Conservation (phyloP, 2,329 filamentous ascomycete species). For the Ceratocystis cacaofunesta region DNA sequence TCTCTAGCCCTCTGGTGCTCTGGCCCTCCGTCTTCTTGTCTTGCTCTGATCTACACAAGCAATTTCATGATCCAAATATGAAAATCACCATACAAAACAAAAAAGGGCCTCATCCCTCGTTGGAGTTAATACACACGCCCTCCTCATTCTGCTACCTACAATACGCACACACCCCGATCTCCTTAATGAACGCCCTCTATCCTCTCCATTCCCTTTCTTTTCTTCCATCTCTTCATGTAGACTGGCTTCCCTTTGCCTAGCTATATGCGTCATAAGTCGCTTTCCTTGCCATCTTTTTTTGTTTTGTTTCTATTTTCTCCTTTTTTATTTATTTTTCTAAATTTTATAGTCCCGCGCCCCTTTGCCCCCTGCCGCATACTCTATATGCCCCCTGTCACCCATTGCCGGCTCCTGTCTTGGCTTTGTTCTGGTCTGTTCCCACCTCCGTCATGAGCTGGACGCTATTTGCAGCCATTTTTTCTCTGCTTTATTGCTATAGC, state of each 20-base stretch:
- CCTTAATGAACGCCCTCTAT: no score
- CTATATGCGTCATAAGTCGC: neutral
- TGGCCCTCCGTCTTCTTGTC: no score
- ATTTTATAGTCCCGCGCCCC: neutral
- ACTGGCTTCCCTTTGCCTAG: neutral
- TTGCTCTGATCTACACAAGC: no score
- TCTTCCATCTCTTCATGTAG: neutral
- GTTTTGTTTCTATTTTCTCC: constrained; percentile 3
- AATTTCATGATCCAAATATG: no score
- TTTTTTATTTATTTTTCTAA: neutral
- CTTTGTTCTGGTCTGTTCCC: neutral
- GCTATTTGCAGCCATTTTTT: neutral
- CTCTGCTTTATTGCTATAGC: neutral
- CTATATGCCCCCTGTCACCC: neutral
- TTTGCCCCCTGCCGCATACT: neutral
- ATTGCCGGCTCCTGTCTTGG: no score
- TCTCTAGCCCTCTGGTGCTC: no score
- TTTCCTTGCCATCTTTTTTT: neutral
- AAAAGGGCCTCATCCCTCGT: no score
- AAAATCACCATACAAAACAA: no score
- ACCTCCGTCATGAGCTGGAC: neutral
- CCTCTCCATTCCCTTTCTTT: neutral
- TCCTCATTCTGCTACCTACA: no score
- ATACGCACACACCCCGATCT: no score
- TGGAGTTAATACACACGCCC: no score